Evolutionary conservation across 2,329 filamentous ascomycete genomes (phyloP), one percentile per base, ranked within the genome.

Genomic region (Ceratocystis lukuohia): DNA sequence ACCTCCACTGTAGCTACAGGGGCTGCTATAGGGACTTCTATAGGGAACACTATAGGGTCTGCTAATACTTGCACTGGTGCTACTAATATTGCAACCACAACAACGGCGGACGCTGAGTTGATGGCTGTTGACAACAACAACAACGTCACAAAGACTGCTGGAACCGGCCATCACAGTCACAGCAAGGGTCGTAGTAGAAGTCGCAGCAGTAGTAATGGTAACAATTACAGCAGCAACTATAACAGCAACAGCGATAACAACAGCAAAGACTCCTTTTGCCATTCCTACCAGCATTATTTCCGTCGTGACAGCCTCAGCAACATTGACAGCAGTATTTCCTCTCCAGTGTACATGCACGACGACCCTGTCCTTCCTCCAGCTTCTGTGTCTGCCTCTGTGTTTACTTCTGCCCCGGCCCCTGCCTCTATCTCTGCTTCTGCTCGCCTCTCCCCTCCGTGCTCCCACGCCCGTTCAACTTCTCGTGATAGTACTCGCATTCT

Each of bases 231-330:
- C 12, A 64, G 17, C 64, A 30, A 15, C 20, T 7, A 37, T 37
- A 22, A 25, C 46, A 25, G 7, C 56, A 62, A 28, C 41, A 48
- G 62, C 57, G 17, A 33, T 22, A 41, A 44, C 48, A 37, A 41
- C 45, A 30, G 41, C 46, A 15, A 37, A 17, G 37, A 28, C 30
- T 46, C 50, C 56, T 59, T 59, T 59, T 30, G 56, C 7, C 28
- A 59, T 59, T 59, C 56, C 33, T 59, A 59, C 28, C 56, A 59
- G 28, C 28, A 33, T 10, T 30, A 59, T 8, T 59, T 59, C 56
- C 56, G 15, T 8, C 56, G 33, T 59, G 17, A 37, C 56, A 59
- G 33, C 33, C 12, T 59, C 22, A 28, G 15, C 20, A 53, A 41
- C 48, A 15, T 59, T 20, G 12, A 5, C 20, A 53, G 22, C 48